Base-by-base conservation (phyloP, 2,329 filamentous ascomycete species). In the Colletotrichum cuscutae region DNA sequence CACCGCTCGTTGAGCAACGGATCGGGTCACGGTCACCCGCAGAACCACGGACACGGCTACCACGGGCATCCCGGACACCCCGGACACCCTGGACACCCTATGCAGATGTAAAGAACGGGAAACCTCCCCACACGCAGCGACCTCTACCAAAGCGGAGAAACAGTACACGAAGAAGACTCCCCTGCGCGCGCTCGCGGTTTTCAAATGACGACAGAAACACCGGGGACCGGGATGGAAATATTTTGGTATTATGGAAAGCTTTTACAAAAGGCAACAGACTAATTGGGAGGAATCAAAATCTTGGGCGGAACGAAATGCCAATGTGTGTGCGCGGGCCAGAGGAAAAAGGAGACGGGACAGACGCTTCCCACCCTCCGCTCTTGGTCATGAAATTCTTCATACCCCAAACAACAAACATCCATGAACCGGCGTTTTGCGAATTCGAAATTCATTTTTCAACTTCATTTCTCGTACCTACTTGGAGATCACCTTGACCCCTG, bases 371-470 rank as follows among this genome's bases (percentile, higher is more conserved):
- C 19, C 22, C 42, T n/a, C 42, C 12, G n/a, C 46, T 35, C 60
- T 19, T 53, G 60, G 60, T 53, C 30, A 35, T 49, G 60, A 53
- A 59, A 13, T 59, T 30, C 24, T 30, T 63, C 60, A 53, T 59
- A 52, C 42, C 46, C 60, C 28, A 63, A 24, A 30, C 59, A 62
- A 62, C 58, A 61, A 65, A 42, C 57, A 70, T 61, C 35, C 59
- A 71, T 68, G 64, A 65, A 70, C 42, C 59, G 70, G 70, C 70
- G 70, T 72, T 72, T 63, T 69, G 70, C 66, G 60, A 70, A 65
- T 70, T 65, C 56, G 56, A 65, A 42, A 15, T 7, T 42, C 15
- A 15, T 15, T 15, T 42, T 42, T 42, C 15, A 6, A 42, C 37
- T 70, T 70, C 54, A 65, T 59, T 69, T 70, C 66, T 70, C 66